phyloP scores from a whole-genome alignment of 371 early-diverging fungal species.

The Apophysomyces ossiformis region DNA sequence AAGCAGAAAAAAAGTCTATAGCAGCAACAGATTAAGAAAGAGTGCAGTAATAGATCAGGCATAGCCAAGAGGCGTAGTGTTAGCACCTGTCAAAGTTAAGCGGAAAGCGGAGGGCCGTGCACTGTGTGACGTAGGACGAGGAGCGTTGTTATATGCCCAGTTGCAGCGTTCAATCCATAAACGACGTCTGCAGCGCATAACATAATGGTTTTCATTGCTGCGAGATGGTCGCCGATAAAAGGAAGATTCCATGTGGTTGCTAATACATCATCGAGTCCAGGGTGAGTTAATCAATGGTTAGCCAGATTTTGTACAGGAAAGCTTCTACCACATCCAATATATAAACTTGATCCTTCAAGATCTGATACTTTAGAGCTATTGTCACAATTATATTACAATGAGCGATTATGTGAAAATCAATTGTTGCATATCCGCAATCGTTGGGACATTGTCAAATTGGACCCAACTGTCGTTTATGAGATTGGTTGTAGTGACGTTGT shows the following conservation, averaged over 20 bases:
- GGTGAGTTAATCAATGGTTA: neutral
- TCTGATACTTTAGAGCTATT: neutral
- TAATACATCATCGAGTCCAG: neutral
- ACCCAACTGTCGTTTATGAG: neutral
- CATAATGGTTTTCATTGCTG: neutral
- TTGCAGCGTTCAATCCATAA: slow-evolving; percentile 2
- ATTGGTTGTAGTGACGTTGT: neutral
- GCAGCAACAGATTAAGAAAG: neutral
- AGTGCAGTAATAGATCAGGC: neutral
- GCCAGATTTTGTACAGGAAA: neutral
- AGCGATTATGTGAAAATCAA: neutral
- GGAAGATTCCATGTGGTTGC: neutral
- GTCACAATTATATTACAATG: neutral
- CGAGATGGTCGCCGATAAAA: too few species aligned
- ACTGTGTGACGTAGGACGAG: neutral
- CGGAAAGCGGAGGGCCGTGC: neutral
- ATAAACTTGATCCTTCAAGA: neutral
- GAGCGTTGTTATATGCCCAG: neutral
- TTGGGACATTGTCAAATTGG: neutral
- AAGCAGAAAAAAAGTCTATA: neutral
- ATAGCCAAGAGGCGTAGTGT: neutral
- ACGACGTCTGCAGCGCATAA: neutral
- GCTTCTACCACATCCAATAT: neutral
- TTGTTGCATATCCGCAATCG: neutral
- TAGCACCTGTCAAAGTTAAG: neutral